Conservation (phyloP, 768 basidiomycete genomes). For the Trametes meyenii region DNA sequence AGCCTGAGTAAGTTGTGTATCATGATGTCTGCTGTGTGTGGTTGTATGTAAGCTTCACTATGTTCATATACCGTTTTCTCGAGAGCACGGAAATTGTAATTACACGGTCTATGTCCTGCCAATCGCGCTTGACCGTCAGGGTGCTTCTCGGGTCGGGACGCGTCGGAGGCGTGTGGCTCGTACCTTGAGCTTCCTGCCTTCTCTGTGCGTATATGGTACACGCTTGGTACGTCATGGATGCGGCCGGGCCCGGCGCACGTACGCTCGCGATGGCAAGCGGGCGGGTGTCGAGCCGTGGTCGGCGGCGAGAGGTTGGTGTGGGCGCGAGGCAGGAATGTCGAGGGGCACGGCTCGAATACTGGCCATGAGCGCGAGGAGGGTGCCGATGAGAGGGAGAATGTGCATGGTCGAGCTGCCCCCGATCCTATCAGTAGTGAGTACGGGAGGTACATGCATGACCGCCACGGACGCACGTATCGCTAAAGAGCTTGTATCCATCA, state of each 20-base stretch:
- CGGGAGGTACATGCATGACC: no score
- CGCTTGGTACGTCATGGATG: slow-evolving; percentile 3
- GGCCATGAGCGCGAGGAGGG: neutral
- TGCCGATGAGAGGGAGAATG: neutral
- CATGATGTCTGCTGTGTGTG: no score
- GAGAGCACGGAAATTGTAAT: no score
- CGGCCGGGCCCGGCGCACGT: slow-evolving; percentile 1
- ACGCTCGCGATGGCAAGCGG: neutral
- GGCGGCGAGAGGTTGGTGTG: neutral
- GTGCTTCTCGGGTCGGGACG: neutral
- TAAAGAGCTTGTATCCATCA: no score
- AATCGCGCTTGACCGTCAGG: no score
- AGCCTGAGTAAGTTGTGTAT: no score
- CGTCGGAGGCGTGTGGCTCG: neutral
- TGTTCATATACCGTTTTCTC: no score
- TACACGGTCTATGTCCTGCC: no score
- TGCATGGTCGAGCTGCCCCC: neutral
- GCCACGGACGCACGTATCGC: no score
- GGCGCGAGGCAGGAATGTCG: neutral
- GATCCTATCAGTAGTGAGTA: no score
- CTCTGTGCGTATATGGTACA: neutral
- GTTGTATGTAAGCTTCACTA: no score
- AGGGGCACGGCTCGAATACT: neutral
- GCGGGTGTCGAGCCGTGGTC: neutral
- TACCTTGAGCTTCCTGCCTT: neutral